A percentile compares a stretch with the other conserved stretches of the same genome.
Conservation (phyloP, 805 yeast genomes). For the Candida ovalis region DNA sequence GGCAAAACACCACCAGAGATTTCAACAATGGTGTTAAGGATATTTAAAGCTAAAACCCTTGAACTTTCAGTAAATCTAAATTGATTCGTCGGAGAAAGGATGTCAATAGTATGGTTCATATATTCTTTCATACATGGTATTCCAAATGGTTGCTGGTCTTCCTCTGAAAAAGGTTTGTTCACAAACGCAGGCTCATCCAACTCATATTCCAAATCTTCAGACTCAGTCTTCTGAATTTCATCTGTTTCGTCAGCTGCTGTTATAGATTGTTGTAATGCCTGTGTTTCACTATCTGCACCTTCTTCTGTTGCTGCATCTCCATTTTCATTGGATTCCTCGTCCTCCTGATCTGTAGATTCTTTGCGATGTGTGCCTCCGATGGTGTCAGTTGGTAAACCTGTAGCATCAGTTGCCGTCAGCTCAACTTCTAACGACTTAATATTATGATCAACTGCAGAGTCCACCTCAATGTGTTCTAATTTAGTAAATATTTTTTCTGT, state of each 20-base stretch:
- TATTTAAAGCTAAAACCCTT: constrained; percentile 73
- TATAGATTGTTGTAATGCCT: not conserved
- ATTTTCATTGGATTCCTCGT: not conserved
- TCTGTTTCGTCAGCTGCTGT: not conserved
- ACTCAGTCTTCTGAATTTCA: constrained; percentile 1
- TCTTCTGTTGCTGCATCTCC: not conserved
- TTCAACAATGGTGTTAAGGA: constrained; percentile 77
- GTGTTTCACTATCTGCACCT: not conserved
- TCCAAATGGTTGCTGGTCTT: constrained; percentile 54
- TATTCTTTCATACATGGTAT: constrained; percentile 73
- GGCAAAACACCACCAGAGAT: constrained; percentile 65
- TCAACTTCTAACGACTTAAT: constrained; percentile 26
- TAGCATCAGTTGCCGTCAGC: constrained; percentile 22
- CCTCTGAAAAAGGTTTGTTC: constrained; percentile 15
- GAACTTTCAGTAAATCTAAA: constrained; percentile 85
- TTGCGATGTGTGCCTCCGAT: constrained; percentile 43
- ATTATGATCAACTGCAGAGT: constrained; percentile 27
- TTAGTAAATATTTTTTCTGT: constrained; percentile 65
- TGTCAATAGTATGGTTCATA: constrained; percentile 68
- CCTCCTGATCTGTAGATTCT: not conserved
- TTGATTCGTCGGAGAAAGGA: constrained; percentile 78
- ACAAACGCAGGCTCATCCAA: constrained; percentile 15
- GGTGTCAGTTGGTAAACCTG: constrained; percentile 50
- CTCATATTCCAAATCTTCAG: not conserved
- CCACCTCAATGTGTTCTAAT: constrained; percentile 47